Base-by-base conservation (phyloP, 2,329 filamentous ascomycete species). In the Pleoardoris graminearum region DNA sequence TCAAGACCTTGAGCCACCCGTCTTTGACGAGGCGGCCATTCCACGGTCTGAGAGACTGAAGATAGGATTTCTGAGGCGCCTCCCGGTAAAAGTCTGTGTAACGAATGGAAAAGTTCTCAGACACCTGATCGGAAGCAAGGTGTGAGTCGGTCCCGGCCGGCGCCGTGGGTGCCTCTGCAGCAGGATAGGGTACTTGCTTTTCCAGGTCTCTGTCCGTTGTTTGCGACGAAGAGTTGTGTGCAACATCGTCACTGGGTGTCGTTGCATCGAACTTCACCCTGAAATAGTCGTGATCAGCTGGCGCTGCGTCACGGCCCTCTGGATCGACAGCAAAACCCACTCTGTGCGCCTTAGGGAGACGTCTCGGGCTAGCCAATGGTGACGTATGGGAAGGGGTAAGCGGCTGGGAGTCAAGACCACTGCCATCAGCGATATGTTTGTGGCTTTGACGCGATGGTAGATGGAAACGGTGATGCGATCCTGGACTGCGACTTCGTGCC, bases 1-100 rank as follows among this genome's bases (percentile, higher is more conserved):
- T 37, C 50, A 88, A 87, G 16, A 90, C 90, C 54, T 86, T 87
- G 69, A 87, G 72, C 91, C 92, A 97, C 8, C 79, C 87, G 65
- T 96, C 91, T 12, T 85, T 66, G 14, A 57, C 61, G 10, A 97
- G 82, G 11, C 91, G 85, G 1, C 93, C 92, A 61, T 91, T 87
- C 77, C 83, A 96, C 0, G 88, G 82, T 52, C 79, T 85, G 1
- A 97, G 83, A 36, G 90, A 88, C 66, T 94, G 85, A 0, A 76
- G 52, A 61, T 91, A 96, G 0, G 89, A 85, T 60, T 87, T 85
- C 4, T 83, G 80, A 0, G 91, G 88, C 19, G 82, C 81, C 7
- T 84, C 75, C 30, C 86, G 85, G 37, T 92, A 84, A 39, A 81
- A 80, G 50, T 85, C 82, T 0, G 90, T 96, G 72, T 96, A 96